phyloP scores from a whole-genome alignment of 805 yeast genomes.

The Nematodospora valgi region DNA sequence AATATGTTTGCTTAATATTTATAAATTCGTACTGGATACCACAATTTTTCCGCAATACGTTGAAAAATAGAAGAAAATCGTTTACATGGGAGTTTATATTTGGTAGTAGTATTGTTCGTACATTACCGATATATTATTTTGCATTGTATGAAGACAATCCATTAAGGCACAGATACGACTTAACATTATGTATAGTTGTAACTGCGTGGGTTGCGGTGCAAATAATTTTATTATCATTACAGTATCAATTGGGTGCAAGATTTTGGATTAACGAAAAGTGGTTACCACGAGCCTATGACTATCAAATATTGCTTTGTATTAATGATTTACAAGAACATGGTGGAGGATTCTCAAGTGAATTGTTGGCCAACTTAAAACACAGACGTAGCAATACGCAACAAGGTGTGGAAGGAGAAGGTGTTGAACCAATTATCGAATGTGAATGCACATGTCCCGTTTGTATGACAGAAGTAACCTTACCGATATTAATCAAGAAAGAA shows the following conservation, averaged over 20 bases:
- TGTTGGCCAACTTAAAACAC: slow-evolving; percentile 32
- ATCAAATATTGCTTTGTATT: slow-evolving; percentile 64
- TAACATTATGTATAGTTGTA: slow-evolving; percentile 43
- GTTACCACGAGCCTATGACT: slow-evolving; percentile 80
- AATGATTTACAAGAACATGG: slow-evolving; percentile 51
- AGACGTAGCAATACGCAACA: slow-evolving; percentile 13
- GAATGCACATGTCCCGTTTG: slow-evolving; percentile 84
- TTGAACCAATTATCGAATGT: slow-evolving; percentile 31
- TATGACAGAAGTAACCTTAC: slow-evolving; percentile 73
- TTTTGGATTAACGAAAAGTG: slow-evolving; percentile 74
- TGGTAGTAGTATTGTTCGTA: slow-evolving; percentile 60
- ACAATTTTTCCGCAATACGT: slow-evolving; percentile 74
- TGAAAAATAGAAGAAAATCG: slow-evolving; percentile 61
- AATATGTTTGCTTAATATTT: slow-evolving; percentile 47
- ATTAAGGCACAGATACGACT: slow-evolving; percentile 66
- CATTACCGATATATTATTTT: slow-evolving; percentile 64
- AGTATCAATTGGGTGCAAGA: slow-evolving; percentile 71
- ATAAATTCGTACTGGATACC: slow-evolving; percentile 84
- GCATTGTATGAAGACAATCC: slow-evolving; percentile 54
- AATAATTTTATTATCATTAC: slow-evolving; percentile 54
- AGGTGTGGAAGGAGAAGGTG: slow-evolving; percentile 18
- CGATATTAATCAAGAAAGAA: slow-evolving; percentile 27
- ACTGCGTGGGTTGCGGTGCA: slow-evolving; percentile 60
- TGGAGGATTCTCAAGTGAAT: slow-evolving; percentile 54
- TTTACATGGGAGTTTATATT: slow-evolving; percentile 74